Conservation (phyloP, 306 rosid genomes). For the Prunus kanzakura region DNA sequence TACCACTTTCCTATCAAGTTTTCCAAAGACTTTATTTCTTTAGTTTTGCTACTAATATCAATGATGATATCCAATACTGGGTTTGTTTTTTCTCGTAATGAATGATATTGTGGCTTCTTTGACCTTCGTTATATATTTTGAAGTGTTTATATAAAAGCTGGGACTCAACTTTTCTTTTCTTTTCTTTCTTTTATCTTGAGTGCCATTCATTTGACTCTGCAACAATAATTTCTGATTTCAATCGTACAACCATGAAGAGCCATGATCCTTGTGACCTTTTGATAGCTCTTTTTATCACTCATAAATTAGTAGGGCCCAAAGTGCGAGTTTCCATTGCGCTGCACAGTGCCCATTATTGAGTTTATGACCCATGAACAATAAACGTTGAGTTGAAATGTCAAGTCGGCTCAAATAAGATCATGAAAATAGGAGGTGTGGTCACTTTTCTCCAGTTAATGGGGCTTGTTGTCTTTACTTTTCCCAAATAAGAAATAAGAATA, state of each 20-base stretch:
- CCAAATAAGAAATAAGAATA: too few relatives aligned
- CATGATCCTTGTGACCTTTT: constrained; percentile 22
- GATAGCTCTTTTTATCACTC: constrained; percentile 27
- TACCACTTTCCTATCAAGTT: background rate
- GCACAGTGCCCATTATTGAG: constrained; percentile 20
- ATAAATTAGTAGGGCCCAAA: constrained; percentile 55
- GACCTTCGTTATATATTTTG: background rate
- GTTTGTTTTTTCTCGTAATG: background rate
- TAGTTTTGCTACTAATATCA: background rate
- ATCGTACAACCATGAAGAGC: constrained; percentile 22
- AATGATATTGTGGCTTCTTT: background rate
- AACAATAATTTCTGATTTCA: constrained; percentile 15
- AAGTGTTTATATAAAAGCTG: background rate
- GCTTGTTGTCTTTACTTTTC: constrained; percentile 17
- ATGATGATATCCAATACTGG: background rate
- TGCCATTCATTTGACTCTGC: too few relatives aligned
- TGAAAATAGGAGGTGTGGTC: constrained; percentile 49
- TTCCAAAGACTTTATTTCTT: background rate
- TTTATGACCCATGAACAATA: constrained; percentile 35
- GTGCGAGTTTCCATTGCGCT: constrained; percentile 38
- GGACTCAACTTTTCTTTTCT: background rate
- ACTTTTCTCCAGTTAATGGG: constrained; percentile 47
- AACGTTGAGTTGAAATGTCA: constrained; percentile 53
- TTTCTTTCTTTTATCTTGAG: constrained; percentile 3
- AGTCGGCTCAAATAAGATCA: constrained; percentile 44